Conservation (phyloP, 345 rosid species). For the Luvunga scandens region DNA sequence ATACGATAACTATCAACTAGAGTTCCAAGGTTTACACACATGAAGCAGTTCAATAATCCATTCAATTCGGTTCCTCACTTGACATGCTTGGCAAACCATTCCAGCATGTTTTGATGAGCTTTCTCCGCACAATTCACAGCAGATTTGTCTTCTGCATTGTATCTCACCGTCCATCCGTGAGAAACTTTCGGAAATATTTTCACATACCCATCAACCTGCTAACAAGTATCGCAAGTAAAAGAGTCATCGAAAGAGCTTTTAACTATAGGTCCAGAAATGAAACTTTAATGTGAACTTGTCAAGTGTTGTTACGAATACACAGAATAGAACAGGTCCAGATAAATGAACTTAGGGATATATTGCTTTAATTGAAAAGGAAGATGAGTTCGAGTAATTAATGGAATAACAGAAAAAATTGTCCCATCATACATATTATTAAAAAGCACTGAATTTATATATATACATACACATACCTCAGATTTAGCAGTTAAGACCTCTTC, state of each 20-base stretch:
- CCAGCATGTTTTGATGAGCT: slow-evolving; percentile 61
- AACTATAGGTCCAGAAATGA: too few species aligned
- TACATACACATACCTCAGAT: slow-evolving; percentile 33
- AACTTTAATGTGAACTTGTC: too few species aligned
- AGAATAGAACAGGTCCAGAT: too few species aligned
- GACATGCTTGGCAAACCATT: slow-evolving; percentile 57
- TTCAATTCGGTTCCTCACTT: slow-evolving; percentile 29
- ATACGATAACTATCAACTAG: not conserved
- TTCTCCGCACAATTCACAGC: slow-evolving; percentile 56
- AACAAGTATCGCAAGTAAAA: not conserved
- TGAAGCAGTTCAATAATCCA: not conserved
- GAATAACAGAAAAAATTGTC: too few species aligned
- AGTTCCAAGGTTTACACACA: not conserved
- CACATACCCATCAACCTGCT: slow-evolving; percentile 55
- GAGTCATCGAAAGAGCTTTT: not conserved
- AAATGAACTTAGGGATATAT: too few species aligned
- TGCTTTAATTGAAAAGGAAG: too few species aligned
- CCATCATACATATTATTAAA: too few species aligned
- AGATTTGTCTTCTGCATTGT: slow-evolving; percentile 37
- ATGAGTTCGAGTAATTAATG: too few species aligned
- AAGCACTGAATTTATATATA: too few species aligned
- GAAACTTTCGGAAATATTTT: slow-evolving; percentile 69
- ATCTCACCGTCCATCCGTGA: slow-evolving; percentile 83
- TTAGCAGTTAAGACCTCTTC: slow-evolving; percentile 38
- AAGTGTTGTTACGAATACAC: too few species aligned